These are phyloP conservation scores for Papiliotrema nemorosa DNA, from an alignment of 1,284 basidiomycete genomes.

Conservation along the genomic window DNA sequence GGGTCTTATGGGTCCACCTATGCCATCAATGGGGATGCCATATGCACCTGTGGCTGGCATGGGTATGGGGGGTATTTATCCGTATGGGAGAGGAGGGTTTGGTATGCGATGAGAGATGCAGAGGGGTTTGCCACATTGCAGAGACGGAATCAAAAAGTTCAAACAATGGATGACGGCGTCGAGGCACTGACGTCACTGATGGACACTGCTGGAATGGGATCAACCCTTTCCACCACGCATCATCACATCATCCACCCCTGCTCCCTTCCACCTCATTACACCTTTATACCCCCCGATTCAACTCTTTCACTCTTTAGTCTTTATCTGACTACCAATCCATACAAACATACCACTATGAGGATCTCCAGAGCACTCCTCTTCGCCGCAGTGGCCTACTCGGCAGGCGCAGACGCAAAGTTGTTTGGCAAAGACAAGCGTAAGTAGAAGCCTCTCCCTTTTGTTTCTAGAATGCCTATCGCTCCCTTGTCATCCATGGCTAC, in stretches of 20 bases:
- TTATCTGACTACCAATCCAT: background rate
- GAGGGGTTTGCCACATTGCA: too few relatives aligned
- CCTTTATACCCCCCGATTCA: background rate
- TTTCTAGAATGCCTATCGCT: background rate
- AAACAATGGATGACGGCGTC: background rate
- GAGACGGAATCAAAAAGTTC: too few relatives aligned
- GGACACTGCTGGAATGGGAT: background rate
- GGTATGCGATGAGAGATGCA: too few relatives aligned
- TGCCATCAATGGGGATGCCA: conserved; percentile 18
- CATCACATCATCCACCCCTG: background rate
- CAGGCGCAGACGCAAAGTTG: conserved; percentile 37
- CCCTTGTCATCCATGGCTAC: conserved; percentile 5
- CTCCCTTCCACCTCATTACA: background rate
- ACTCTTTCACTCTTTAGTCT: background rate
- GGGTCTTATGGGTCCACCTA: conserved; percentile 48
- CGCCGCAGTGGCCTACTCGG: conserved; percentile 26
- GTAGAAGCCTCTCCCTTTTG: conserved; percentile 7
- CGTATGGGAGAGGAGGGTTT: background rate
- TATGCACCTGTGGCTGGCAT: conserved; percentile 9
- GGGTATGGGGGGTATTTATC: conserved; percentile 14
- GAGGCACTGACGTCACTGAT: conserved; percentile 1
- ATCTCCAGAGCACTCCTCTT: conserved; percentile 26
- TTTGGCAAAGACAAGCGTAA: conserved; percentile 45
- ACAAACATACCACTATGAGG: conserved; percentile 19
- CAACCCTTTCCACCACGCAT: background rate